These are phyloP conservation scores for Metarhizium brunneum DNA, from an alignment of 2,329 filamentous ascomycete genomes.

Conservation along the genomic window DNA sequence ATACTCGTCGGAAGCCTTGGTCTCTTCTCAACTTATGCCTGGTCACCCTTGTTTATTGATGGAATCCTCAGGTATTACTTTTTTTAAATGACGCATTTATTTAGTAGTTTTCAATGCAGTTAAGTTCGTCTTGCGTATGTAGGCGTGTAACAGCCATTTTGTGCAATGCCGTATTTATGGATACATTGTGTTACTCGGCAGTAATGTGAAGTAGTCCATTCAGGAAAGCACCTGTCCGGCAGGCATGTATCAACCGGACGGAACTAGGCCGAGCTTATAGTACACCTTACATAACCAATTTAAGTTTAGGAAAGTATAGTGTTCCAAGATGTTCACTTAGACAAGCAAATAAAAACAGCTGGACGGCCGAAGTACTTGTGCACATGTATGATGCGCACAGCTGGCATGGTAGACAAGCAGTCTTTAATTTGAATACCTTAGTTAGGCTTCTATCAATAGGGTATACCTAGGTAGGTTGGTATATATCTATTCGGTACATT, in stretches of 20 bases:
- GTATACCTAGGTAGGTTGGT: neutral
- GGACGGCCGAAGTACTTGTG: no score
- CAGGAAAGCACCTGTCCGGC: no score
- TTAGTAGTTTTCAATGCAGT: slow-evolving; percentile 4
- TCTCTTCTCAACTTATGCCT: neutral
- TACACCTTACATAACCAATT: no score
- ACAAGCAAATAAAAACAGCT: no score
- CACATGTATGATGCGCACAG: no score
- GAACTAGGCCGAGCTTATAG: no score
- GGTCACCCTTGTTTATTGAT: neutral
- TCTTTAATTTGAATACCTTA: neutral
- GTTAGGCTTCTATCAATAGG: neutral
- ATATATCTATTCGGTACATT: neutral
- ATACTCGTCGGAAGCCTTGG: neutral
- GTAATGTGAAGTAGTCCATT: no score
- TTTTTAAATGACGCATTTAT: slow-evolving; percentile 5
- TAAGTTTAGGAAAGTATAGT: no score
- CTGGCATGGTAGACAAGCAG: no score
- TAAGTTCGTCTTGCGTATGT: neutral
- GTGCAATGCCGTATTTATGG: neutral
- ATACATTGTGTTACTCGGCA: neutral
- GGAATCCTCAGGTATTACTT: neutral
- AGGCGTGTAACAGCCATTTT: neutral
- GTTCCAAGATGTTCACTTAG: no score
- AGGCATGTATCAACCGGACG: no score